Evolutionary conservation across 2,329 filamentous ascomycete species (phyloP), one percentile per base, ranked within the genome.

Genomic region (Periglandula ipomoeae): DNA sequence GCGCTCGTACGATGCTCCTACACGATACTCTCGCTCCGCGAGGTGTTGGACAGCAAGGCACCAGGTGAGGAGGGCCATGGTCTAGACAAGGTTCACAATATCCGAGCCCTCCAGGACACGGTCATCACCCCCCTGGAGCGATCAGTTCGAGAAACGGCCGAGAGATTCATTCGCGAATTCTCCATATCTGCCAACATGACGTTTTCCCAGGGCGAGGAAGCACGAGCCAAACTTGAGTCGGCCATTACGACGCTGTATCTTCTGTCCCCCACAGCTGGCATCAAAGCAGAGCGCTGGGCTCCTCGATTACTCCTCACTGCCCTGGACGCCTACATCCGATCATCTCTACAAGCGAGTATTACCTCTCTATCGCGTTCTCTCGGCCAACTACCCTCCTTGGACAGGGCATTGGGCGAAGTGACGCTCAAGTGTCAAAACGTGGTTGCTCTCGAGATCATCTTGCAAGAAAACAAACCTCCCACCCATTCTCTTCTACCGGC

Each of bases 381-480:
- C 15, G 82, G 84, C 4, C 86, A 88, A 50, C 74, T 97, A 2
- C 87, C 91, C 0, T 85, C 79, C 0, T 75, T 97, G 26, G 90
- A 97, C 43, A 79, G 88, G 46, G 85, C 89, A 0, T 74, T 97
- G 1, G 73, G 80, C 15, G 93, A 97, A 59, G 81, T 95, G 20
- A 86, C 87, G 6, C 81, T 84, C 5, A 78, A 87, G 41, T 96
- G 91, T 61, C 90, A 95, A 63, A 95, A 94, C 60, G 81, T 97
- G 35, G 82, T 95, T n/a, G 88, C 89, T 0, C 71, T 97, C 3
- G 89, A 95, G 68, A 72, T 82, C 1, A 77, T 96, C 2, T 79
- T 97, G 6, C 79, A 81, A 44, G 71, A 73, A 3, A 83, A 80
- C 3, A 84, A 81, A 55, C 73, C 84, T 1, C 87, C 89, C 0